Conservation (phyloP, 2,329 filamentous ascomycete genomes). For the Fusarium setosum region DNA sequence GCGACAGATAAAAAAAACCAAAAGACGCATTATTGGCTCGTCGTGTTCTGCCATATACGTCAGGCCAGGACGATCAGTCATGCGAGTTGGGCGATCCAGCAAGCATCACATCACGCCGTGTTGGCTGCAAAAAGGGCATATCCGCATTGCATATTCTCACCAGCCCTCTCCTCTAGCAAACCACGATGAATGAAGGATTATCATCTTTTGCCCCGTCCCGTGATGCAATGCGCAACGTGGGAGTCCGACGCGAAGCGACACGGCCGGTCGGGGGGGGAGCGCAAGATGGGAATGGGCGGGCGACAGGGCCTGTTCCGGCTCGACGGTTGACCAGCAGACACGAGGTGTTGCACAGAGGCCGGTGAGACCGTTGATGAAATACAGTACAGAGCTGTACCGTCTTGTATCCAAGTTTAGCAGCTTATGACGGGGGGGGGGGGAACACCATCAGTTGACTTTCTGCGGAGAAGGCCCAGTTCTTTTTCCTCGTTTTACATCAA, state of each 20-base stretch:
- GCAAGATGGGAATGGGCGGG: not conserved
- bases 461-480: constrained; percentile 1
- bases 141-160: constrained; percentile 1
- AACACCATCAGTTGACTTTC: not conserved
- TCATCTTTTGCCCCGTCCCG: too few relatives aligned
- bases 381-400: not conserved
- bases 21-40: not conserved
- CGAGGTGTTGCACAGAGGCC: constrained; percentile 35
- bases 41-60: constrained; percentile 24
- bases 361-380: constrained; percentile 24
- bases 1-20: not conserved
- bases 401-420: not conserved
- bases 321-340: constrained; percentile 40
- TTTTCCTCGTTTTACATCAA: constrained; percentile 4
- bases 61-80: constrained; percentile 23
- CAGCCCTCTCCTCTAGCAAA: constrained; percentile 4
- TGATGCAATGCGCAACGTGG: constrained; percentile 36
- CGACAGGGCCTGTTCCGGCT: constrained; percentile 9
- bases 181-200: too few relatives aligned
- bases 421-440: not conserved
- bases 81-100: constrained; percentile 31
- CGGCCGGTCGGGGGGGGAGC: constrained; percentile 7
- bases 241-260: constrained; percentile 16
- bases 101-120: constrained; percentile 20
- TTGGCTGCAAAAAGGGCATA: constrained; percentile 3